Conservation (phyloP, 148 eudicot species). For the Pouteria glomerata region DNA sequence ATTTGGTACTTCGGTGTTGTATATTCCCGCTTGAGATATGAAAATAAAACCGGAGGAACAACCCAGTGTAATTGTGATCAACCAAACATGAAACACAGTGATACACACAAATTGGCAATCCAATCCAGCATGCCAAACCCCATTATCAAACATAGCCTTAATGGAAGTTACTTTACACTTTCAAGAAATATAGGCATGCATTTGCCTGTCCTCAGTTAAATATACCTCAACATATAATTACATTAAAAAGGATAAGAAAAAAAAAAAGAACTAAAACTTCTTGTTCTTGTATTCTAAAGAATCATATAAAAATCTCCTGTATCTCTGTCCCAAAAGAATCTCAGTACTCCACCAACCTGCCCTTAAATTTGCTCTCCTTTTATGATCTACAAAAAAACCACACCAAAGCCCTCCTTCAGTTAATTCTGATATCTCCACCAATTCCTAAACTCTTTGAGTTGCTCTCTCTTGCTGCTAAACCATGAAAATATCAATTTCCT, state of each 20-base stretch:
- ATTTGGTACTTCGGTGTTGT: no score
- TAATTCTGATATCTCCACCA: not conserved
- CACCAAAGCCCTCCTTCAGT: not conserved
- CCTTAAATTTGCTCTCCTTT: not conserved
- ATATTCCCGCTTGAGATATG: no score
- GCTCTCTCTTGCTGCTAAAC: not conserved
- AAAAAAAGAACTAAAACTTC: not conserved
- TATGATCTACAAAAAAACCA: conserved; percentile 3
- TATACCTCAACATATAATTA: not conserved
- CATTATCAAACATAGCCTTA: not conserved
- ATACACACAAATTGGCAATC: no score
- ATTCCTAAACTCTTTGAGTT: not conserved
- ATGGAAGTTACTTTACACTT: conserved; percentile 13
- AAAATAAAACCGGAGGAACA: no score
- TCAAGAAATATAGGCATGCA: not conserved
- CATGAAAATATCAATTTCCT: not conserved
- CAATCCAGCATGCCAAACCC: no score
- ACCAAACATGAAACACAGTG: no score
- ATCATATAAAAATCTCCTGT: not conserved
- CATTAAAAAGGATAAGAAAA: no score
- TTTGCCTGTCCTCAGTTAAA: not conserved
- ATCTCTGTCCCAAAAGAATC: not conserved
- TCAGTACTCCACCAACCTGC: not conserved
- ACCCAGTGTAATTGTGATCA: no score
- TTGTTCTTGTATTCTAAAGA: not conserved